These are phyloP conservation scores for Casuarina equisetifolia DNA, from an alignment of 306 rosid species.

Conservation along the genomic window DNA sequence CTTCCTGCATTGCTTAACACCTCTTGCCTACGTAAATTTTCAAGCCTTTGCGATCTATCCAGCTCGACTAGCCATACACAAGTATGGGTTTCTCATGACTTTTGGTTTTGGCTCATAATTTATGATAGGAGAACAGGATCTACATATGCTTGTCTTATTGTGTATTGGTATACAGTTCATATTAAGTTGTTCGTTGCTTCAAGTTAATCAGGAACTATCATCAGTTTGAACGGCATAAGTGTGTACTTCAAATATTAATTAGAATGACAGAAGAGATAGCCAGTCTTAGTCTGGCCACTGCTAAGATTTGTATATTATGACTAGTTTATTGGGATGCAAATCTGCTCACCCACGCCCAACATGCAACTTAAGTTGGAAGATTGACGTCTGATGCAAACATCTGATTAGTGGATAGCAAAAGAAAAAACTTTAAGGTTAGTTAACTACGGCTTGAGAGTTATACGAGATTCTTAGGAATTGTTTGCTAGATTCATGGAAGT, in stretches of 20 bases:
- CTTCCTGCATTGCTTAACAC: slow-evolving; percentile 86
- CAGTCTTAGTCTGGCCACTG: neutral
- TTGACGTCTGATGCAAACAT: neutral
- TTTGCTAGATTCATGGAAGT: neutral
- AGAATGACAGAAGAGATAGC: neutral
- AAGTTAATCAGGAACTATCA: neutral
- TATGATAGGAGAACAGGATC: neutral
- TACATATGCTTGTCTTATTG: neutral
- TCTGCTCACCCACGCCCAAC: neutral
- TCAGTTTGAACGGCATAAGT: neutral
- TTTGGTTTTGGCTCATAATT: slow-evolving; percentile 17
- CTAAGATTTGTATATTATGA: neutral
- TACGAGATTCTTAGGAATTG: neutral
- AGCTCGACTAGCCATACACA: slow-evolving; percentile 50
- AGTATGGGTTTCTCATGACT: slow-evolving; percentile 39
- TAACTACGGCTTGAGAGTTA: neutral
- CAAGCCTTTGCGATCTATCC: slow-evolving; percentile 59
- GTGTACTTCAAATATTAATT: neutral
- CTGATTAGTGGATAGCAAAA: neutral
- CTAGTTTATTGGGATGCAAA: neutral
- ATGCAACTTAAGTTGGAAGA: neutral
- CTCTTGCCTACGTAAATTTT: slow-evolving; percentile 65
- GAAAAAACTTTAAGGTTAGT: neutral
- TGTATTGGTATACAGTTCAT: neutral
- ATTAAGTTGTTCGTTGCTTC: neutral